Evolutionary conservation across 2,329 filamentous ascomycete genomes (phyloP), one percentile per base, ranked within the genome.

Genomic region (Fusarium sp.): DNA sequence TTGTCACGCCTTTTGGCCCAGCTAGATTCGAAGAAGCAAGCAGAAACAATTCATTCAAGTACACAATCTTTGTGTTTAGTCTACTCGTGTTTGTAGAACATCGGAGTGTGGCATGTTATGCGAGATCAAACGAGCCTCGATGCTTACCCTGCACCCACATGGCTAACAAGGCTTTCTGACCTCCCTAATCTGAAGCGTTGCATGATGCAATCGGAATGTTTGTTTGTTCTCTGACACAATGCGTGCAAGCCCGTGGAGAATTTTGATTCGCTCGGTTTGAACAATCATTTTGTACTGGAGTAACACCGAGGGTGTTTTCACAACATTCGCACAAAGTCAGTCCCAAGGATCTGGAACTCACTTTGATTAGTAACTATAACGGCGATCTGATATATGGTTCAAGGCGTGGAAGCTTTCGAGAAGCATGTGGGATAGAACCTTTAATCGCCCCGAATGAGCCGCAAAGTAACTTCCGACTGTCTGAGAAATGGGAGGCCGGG

Each of bases 391-490:
- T 45, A n/a, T 26, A 14, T 10, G 7, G 10, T 18, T 6, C 7
- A 5, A n/a, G 23, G 9, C 5, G 11, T 18, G 18, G n/a, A 46
- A 34, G 11, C 1, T 12, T 34, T 48, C 30, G 18, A 50, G 25
- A 43, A 62, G 46, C 12, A 54, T 30, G 16, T 13, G 4, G 25
- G 9, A 21, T 30, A 13, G 39, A 45, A 12, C 23, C 14, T 48
- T n/a, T 12, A 37, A n/a, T n/a, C 18, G 18, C 34, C 10, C 1
- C 26, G 8, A 16, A 41, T 51, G n/a, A 48, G 34, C 41, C 25
- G 37, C 57, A 66, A 52, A 25, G 46, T 48, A 39, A 39, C 56
- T 19, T 56, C 45, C 28, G 14, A 30, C 28, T 18, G 34, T 37
- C 34, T 37, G 18, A n/a, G 18, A n/a, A 37, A 37, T n/a, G 10